phyloP scores from a whole-genome alignment of 257 asterid genomes.

The Ilex asprella region DNA sequence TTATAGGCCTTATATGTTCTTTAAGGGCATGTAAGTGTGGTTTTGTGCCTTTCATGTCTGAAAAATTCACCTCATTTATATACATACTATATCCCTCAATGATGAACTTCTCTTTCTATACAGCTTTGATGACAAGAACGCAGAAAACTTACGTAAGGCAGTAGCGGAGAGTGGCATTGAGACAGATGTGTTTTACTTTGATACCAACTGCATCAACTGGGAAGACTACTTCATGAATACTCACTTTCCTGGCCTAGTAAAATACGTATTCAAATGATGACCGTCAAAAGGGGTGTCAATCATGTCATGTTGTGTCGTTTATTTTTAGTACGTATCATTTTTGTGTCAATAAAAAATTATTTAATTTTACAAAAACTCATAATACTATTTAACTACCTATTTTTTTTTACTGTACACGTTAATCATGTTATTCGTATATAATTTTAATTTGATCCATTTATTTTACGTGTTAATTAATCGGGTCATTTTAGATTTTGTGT shows the following conservation, averaged over 20 bases:
- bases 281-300: too few species aligned
- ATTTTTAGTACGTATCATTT: too few species aligned
- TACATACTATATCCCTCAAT: too few species aligned
- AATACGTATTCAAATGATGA: constrained; percentile 52
- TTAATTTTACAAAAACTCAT: too few species aligned
- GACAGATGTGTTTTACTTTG: constrained; percentile 47
- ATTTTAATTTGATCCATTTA: too few species aligned
- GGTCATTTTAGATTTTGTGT: too few species aligned
- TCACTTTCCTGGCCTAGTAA: constrained; percentile 76
- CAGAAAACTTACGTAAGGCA: constrained; percentile 47
- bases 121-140: constrained; percentile 81
- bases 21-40: not conserved
- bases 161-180: constrained; percentile 34
- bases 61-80: not conserved
- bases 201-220: constrained; percentile 65
- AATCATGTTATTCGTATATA: too few species aligned
- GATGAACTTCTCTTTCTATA: not conserved
- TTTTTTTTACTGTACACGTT: too few species aligned
- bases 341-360: too few species aligned
- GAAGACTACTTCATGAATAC: constrained; percentile 61
- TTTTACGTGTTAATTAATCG: too few species aligned
- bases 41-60: not conserved
- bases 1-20: not conserved
- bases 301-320: too few species aligned
- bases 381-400: too few species aligned